A percentile compares a stretch with the other conserved stretches of the same genome.
phyloP scores from a whole-genome alignment of 2,329 filamentous ascomycete genomes.

The Microascus cirrosus region DNA sequence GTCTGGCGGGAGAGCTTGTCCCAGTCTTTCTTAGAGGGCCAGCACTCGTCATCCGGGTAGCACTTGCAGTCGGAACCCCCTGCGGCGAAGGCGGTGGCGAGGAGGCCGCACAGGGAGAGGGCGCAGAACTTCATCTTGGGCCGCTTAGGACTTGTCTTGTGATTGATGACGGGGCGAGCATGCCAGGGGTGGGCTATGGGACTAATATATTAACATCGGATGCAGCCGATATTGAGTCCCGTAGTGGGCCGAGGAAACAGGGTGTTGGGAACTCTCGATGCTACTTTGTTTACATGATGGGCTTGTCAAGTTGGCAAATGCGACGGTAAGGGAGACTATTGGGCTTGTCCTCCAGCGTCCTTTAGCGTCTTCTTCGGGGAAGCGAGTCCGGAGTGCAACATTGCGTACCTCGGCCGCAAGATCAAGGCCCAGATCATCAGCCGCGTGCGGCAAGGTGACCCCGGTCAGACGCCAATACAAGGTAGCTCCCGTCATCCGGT shows the following conservation, averaged over 20 bases:
- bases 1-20: conserved; percentile 36
- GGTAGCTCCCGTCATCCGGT: too few species aligned
- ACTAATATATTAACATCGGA: not conserved
- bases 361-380: too few species aligned
- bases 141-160: not conserved
- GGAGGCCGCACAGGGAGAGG: not conserved
- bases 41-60: conserved; percentile 39
- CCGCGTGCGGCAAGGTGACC: not conserved
- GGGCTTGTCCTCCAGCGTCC: not conserved
- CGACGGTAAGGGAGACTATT: not conserved
- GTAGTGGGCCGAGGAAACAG: too few species aligned
- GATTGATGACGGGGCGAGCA: not conserved
- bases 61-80: conserved; percentile 22
- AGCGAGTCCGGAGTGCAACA: not conserved
- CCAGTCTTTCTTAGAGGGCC: conserved; percentile 38
- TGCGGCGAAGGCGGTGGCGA: not conserved
- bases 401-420: not conserved
- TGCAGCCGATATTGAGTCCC: too few species aligned
- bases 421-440: not conserved
- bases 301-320: not conserved
- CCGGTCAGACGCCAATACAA: too few species aligned
- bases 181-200: too few species aligned
- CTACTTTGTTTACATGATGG: not conserved
- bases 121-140: not conserved
- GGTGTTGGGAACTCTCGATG: not conserved